Conservation (phyloP, 2,329 filamentous ascomycete genomes). For the Pseudopithomyces maydicus region DNA sequence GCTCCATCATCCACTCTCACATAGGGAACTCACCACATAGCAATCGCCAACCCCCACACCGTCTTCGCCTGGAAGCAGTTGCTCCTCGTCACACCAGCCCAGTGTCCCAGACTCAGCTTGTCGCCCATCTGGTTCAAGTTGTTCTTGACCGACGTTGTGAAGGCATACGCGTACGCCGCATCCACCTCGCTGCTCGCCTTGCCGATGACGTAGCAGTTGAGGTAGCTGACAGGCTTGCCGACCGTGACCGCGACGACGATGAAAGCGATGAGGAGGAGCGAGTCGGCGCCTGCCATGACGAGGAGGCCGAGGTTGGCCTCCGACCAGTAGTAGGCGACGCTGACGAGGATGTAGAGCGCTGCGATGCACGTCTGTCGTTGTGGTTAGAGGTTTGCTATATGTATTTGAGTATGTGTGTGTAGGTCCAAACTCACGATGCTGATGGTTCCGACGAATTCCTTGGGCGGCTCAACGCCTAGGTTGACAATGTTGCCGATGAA, state of each 20-base stretch:
- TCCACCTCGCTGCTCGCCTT: slow-evolving; percentile 52
- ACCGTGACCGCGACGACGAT: slow-evolving; percentile 78
- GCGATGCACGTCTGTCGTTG: slow-evolving; percentile 71
- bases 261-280: slow-evolving; percentile 73
- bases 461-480: slow-evolving; percentile 68
- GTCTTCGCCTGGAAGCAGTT: slow-evolving; percentile 86
- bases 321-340: slow-evolving; percentile 81
- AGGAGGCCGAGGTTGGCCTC: slow-evolving; percentile 77
- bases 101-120: slow-evolving; percentile 56
- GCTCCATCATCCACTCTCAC: too few species aligned
- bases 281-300: slow-evolving; percentile 70
- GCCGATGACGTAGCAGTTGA: slow-evolving; percentile 69
- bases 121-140: slow-evolving; percentile 59
- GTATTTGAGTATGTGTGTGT: background rate
- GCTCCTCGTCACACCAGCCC: slow-evolving; percentile 64
- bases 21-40: slow-evolving; percentile 63
- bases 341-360: slow-evolving; percentile 71
- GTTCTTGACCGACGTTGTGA: slow-evolving; percentile 57
- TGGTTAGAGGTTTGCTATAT: too few species aligned
- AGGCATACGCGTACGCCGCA: slow-evolving; percentile 56
- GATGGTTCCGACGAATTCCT: slow-evolving; percentile 77
- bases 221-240: slow-evolving; percentile 78
- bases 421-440: slow-evolving; percentile 68
- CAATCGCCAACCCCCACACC: slow-evolving; percentile 84
- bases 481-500: slow-evolving; percentile 79